Base-by-base conservation (phyloP, 2,329 filamentous ascomycete species). In the Trichothecium roseum region DNA sequence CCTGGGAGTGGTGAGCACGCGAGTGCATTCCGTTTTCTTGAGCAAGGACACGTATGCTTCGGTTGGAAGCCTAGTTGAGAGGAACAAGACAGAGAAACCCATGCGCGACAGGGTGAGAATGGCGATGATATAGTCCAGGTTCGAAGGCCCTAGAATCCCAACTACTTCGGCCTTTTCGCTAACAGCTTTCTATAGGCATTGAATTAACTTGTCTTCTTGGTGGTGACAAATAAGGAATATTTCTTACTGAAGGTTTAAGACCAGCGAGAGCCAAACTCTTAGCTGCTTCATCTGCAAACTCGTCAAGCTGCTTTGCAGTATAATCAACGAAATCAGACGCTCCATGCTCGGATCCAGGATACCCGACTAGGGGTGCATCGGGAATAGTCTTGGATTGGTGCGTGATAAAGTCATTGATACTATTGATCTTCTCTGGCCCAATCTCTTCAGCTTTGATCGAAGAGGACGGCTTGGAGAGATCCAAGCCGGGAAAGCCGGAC, bases 51-150 rank as follows among this genome's bases (percentile, higher is more conserved):
- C 28, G 18, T 40, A 41, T 14, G 44, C 44, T n/a, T 44, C 36
- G 16, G 40, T 38, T 4, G 40, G 42, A 4, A 47, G 17, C 8
- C 45, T 33, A 10, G 40, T 47, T 8, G 43, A 47, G 6, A 47
- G 28, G 22, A 47, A 42, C 6, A 47, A 22, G 7, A 44, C 60
- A 0, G 69, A 64, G 51, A 69, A 69, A 7, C 73, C 72, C 26
- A 77, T 51, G 38, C 69, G 63, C 14, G 63, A 64, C 26, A 78
- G 46, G 0, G 68, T 71, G 30, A 75, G 56, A 28, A 71, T 55
- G 4, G 68, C 64, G 27, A 75, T 53, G 28, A 74, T 57, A 38
- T 71, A 71, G 35, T 72, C 66, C 8, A 77, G 56, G 40, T 66
- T 66, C 1, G 70, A 74, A 1, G 62, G 58, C 51, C 66, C 69